Conservation (phyloP, 2,329 filamentous ascomycete genomes). For the Rugonectria rugulosa region DNA sequence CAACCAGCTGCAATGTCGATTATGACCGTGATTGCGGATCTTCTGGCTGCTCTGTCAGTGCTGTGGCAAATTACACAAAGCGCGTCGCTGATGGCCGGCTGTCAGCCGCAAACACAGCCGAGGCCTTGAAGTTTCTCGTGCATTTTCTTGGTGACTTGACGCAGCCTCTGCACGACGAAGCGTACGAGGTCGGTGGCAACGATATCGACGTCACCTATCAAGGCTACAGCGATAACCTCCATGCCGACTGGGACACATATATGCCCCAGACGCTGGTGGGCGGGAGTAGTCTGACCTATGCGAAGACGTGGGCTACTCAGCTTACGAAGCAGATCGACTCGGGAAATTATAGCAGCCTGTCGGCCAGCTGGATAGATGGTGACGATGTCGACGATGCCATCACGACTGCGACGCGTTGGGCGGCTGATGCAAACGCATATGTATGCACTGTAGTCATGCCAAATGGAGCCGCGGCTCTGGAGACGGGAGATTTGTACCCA, state of each 20-base stretch:
- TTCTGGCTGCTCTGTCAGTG: slow-evolving; percentile 37
- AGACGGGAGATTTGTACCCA: slow-evolving; percentile 49
- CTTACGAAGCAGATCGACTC: slow-evolving; percentile 47
- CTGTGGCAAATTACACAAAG: slow-evolving; percentile 40
- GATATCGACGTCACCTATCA: slow-evolving; percentile 61
- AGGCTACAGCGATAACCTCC: slow-evolving; percentile 62
- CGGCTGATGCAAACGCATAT: slow-evolving; percentile 50
- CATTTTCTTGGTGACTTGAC: slow-evolving; percentile 65
- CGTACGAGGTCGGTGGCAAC: slow-evolving; percentile 60
- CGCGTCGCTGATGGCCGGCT: slow-evolving; percentile 29
- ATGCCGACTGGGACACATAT: slow-evolving; percentile 67
- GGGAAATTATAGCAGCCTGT: slow-evolving; percentile 46
- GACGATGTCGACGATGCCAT: slow-evolving; percentile 43
- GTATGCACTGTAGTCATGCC: slow-evolving; percentile 54
- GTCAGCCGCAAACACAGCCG: slow-evolving; percentile 19
- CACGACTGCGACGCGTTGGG: slow-evolving; percentile 48
- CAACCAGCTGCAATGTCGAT: slow-evolving; percentile 47
- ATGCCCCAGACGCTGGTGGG: slow-evolving; percentile 58
- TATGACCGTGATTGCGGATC: slow-evolving; percentile 47
- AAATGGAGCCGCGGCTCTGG: slow-evolving; percentile 47
- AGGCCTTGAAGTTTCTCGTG: slow-evolving; percentile 40
- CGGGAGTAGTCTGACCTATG: slow-evolving; percentile 44
- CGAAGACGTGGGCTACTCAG: slow-evolving; percentile 48
- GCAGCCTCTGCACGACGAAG: slow-evolving; percentile 62
- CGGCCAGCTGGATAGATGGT: slow-evolving; percentile 46